Conservation (phyloP, 345 rosid genomes). For the Ceriops decandra region DNA sequence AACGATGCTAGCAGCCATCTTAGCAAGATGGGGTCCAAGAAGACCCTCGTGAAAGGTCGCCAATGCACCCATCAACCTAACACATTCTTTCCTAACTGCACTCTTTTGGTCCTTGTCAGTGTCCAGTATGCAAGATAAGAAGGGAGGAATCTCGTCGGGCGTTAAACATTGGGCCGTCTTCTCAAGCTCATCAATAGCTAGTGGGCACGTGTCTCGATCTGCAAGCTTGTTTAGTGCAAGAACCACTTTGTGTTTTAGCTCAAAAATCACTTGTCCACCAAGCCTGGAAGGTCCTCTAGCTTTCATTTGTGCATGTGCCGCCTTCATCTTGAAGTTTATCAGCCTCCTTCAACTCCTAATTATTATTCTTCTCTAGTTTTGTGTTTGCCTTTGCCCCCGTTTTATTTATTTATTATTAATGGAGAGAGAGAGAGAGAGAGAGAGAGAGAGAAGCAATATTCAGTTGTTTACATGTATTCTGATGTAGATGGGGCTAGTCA, state of each 20-base stretch:
- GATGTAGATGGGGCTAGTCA: too few relatives aligned
- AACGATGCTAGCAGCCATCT: constrained; percentile 72
- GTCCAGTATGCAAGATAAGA: constrained; percentile 75
- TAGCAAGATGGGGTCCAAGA: constrained; percentile 46
- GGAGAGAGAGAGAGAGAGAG: too few relatives aligned
- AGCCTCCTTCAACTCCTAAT: not conserved
- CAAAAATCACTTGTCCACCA: constrained; percentile 44
- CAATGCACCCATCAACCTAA: constrained; percentile 61
- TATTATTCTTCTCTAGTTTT: too few relatives aligned
- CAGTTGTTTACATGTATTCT: too few relatives aligned
- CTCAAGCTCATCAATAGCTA: constrained; percentile 80
- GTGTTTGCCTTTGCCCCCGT: too few relatives aligned
- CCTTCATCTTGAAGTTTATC: constrained; percentile 31
- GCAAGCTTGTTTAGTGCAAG: constrained; percentile 77
- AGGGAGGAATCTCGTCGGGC: constrained; percentile 54
- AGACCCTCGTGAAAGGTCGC: constrained; percentile 50
- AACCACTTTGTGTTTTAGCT: constrained; percentile 70
- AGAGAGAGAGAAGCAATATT: too few relatives aligned
- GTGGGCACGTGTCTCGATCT: constrained; percentile 80
- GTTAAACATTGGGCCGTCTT: constrained; percentile 52
- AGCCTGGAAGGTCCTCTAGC: constrained; percentile 42
- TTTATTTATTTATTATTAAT: too few relatives aligned
- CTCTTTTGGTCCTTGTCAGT: constrained; percentile 70
- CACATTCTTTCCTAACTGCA: constrained; percentile 65
- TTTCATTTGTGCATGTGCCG: constrained; percentile 35